Evolutionary conservation across 805 yeast species (phyloP), one percentile per base, ranked within the genome.

Genomic region (Yarrowia sp.): DNA sequence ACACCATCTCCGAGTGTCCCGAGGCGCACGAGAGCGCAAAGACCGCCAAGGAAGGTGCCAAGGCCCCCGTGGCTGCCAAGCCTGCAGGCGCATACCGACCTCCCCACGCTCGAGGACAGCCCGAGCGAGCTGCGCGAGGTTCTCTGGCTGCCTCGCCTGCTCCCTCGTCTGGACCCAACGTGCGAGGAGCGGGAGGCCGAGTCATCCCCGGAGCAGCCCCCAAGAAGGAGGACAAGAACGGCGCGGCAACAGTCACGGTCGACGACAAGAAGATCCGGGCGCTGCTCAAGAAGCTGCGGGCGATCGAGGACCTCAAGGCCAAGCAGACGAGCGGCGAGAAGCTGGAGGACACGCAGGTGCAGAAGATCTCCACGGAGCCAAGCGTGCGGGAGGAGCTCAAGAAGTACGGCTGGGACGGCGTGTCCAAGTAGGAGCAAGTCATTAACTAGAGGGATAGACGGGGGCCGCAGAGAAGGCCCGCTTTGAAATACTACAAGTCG

Each of bases 31-130:
- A 77, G 62, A 83, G 89, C 44, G 76, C 79, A 42, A 88, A 83
- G 63, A 29, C 31, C 27, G 66, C 63, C 42, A 67, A 67, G 49
- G 62, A 62, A 18, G 67, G 65, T 10, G 62, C 53, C 22, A 63
- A 66, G 24, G 42, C 58, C 1, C 42, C 58, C 21, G 83, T 77
- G 68, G 68, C 80, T 71, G 72, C 80, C 61, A 87, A 86, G 71
- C 86, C 92, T 61, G 81, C 83, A 31, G 97, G 97, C 61, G 98
- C 97, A 41, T 94, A 94, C 73, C 84, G 96, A 73, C 99, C 99
- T 22, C 99, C 99, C 1, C 97, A 91, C 74, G 97, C 97, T 10
- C 82, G 96, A 73, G 73, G 74, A 3, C 47, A 39, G 47, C 61
- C 61, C 38, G 61, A 55, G 38, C 35, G 61, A 27, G 33, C 61